Base-by-base conservation (phyloP, 1,284 basidiomycete genomes). In the Porogramme epimiltina region DNA sequence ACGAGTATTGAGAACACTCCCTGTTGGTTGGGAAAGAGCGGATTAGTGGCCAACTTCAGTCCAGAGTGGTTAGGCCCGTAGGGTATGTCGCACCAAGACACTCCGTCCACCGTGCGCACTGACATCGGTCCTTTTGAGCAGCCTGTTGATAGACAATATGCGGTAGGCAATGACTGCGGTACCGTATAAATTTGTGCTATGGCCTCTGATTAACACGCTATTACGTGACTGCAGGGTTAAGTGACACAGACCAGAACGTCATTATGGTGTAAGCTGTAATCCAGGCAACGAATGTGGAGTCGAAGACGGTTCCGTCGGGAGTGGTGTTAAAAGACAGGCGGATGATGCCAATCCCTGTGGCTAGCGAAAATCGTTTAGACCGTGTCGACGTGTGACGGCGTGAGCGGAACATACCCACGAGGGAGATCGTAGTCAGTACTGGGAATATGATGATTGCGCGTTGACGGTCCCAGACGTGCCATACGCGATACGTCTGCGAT, bases 111-210 rank as follows among this genome's bases (percentile, higher is more conserved):
- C 22, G 1, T 18, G 39, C 11, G 34, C 9, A 10, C 11, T n/a
- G 19, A 42, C 18, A 18, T 39, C 47, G 16, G 15, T 4, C 4
- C 10, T n/a, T 16, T 23, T 20, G 8, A 44, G 9, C 22, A 22
- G 3, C 6, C 20, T 20, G 22, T 38, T 50, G 18, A 23, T 11
- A 2, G 25, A 19, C 49, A 42, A 45, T 4, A 50, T 45, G 25
- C 49, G 49, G 18, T 45, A 50, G 10, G 49, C 49, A 18, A 50
- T 50, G 18, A 45, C 43, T 16, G n/a, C 49, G 15, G 49, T 50
- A 10, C 42, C 25, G 26, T 50, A 50, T 5, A 50, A 25, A 22
- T 50, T 50, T 16, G 49, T 50, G 18, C 49, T 50, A n/a, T n/a
- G n/a, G n/a, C n/a, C n/a, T n/a, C 11, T 6, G 13, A 22, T 2